These are phyloP conservation scores for Glebionis coronaria DNA, from an alignment of 129 eudicot genomes.

Conservation along the genomic window DNA sequence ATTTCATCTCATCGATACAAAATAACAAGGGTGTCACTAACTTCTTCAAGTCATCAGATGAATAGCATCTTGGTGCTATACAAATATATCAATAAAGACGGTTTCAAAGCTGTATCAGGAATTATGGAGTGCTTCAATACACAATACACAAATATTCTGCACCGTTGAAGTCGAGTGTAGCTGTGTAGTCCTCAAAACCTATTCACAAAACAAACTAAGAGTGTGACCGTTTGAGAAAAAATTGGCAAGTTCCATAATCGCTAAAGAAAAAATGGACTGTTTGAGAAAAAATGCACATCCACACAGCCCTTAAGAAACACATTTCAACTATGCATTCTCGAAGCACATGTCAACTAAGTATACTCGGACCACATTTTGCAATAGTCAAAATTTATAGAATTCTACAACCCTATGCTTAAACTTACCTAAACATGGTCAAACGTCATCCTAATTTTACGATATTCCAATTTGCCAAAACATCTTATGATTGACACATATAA, in stretches of 20 bases:
- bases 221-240: too few species aligned
- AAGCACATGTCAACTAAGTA: too few species aligned
- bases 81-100: too few species aligned
- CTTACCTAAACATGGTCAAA: conserved; percentile 8
- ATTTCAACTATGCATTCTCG: too few species aligned
- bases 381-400: too few species aligned
- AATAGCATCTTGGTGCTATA: too few species aligned
- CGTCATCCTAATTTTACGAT: conserved; percentile 4
- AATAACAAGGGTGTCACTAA: conserved; percentile 1
- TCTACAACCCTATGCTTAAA: conserved; percentile 14
- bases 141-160: background rate
- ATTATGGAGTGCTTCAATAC: conserved; percentile 10
- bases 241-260: too few species aligned
- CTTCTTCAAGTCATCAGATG: conserved; percentile 7
- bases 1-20: conserved; percentile 26
- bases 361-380: too few species aligned
- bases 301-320: too few species aligned
- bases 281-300: too few species aligned
- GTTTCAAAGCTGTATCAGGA: conserved; percentile 16
- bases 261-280: too few species aligned
- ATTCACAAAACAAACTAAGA: conserved; percentile 15
- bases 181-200: conserved; percentile 38
- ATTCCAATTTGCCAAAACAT: conserved; percentile 8
- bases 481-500: background rate
- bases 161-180: conserved; percentile 18